Evolutionary conservation across 768 basidiomycete species (phyloP).

Genomic region (Tubosaeta sp.): DNA sequence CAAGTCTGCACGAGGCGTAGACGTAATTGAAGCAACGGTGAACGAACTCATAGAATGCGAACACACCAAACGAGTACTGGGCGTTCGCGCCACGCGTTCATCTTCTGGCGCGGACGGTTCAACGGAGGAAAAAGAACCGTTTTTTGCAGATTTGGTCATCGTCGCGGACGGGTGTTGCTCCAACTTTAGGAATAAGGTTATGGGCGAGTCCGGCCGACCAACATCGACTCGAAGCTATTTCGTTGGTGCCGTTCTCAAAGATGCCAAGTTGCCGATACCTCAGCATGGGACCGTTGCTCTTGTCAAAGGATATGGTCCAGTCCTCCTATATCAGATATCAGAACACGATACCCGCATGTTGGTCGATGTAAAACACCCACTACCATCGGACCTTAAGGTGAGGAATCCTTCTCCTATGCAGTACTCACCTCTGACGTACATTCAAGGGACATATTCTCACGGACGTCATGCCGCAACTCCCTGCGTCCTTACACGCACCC

Average conservation of each 20-base stretch:
- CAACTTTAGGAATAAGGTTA: constrained; percentile 76
- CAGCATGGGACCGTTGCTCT: constrained; percentile 83
- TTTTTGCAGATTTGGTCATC: constrained; percentile 75
- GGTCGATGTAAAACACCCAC: constrained; percentile 80
- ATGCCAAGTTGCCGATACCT: constrained; percentile 67
- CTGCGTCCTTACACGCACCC: constrained; percentile 60
- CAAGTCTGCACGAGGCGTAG: constrained; percentile 55
- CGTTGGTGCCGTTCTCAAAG: constrained; percentile 78
- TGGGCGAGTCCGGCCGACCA: constrained; percentile 47
- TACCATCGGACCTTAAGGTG: constrained; percentile 80
- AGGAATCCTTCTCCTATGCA: neutral
- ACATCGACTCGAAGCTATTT: constrained; percentile 71
- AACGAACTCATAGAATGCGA: constrained; percentile 66
- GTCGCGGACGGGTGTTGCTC: constrained; percentile 95
- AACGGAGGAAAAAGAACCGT: constrained; percentile 44
- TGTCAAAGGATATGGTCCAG: constrained; percentile 77
- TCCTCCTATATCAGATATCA: constrained; percentile 89
- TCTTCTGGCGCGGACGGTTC: constrained; percentile 30
- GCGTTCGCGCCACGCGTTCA: constrained; percentile 55
- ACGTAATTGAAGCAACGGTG: constrained; percentile 82
- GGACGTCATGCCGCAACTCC: constrained; percentile 79
- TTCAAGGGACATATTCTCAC: constrained; percentile 61
- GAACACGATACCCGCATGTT: constrained; percentile 89
- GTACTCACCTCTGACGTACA: neutral
- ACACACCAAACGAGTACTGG: constrained; percentile 50